Conservation (phyloP, 805 yeast species). For the Metschnikowia noctiluminum region DNA sequence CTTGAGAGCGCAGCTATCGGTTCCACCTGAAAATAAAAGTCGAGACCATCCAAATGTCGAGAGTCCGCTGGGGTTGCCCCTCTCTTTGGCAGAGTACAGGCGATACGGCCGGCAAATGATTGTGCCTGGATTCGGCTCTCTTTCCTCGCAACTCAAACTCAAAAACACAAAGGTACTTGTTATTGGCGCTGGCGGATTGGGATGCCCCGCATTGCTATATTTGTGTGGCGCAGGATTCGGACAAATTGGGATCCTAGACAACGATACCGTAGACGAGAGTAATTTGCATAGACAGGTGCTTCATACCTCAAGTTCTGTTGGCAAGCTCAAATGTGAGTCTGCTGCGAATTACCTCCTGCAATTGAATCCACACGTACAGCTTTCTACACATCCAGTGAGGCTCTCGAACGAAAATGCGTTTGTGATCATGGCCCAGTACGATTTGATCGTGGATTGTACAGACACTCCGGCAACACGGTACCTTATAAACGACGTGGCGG, state of each 20-base stretch:
- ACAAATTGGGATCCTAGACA: constrained; percentile 78
- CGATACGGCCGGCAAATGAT: constrained; percentile 95
- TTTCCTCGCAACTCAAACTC: constrained; percentile 51
- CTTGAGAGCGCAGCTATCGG: not conserved
- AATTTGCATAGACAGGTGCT: constrained; percentile 88
- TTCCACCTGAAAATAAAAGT: too few species aligned
- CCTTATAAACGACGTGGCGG: constrained; percentile 81
- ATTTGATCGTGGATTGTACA: constrained; percentile 85
- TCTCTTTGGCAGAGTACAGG: constrained; percentile 61
- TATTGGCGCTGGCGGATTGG: constrained; percentile 96
- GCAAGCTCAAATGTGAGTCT: constrained; percentile 72
- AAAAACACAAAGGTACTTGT: constrained; percentile 63
- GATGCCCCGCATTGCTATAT: constrained; percentile 86
- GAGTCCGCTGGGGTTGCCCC: not conserved
- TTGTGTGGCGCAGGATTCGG: constrained; percentile 89
- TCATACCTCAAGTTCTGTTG: constrained; percentile 66
- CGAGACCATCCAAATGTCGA: too few species aligned
- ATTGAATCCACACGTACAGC: constrained; percentile 67
- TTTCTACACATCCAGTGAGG: constrained; percentile 50
- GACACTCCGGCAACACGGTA: constrained; percentile 89
- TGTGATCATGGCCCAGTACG: constrained; percentile 59
- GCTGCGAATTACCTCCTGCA: constrained; percentile 53
- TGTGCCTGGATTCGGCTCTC: constrained; percentile 71
- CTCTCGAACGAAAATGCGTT: constrained; percentile 58
- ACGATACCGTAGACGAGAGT: constrained; percentile 78